Conservation (phyloP, 2,329 filamentous ascomycete species). For the Aspergillus sp. region DNA sequence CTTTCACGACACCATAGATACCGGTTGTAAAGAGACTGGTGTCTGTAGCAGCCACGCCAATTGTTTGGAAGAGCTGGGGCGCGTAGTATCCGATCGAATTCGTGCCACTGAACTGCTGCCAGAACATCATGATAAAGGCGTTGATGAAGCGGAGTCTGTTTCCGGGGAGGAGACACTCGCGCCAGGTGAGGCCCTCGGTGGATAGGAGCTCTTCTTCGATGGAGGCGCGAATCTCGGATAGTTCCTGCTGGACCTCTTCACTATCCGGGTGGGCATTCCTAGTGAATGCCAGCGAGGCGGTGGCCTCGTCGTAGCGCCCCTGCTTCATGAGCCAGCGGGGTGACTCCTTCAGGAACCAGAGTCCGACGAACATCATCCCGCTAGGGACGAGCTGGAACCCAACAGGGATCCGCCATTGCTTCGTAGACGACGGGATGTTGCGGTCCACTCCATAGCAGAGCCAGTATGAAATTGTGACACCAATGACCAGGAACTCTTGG, state of each 20-base stretch:
- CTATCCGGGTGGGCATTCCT: slow-evolving; percentile 26
- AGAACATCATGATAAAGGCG: slow-evolving; percentile 61
- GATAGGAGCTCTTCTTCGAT: slow-evolving; percentile 42
- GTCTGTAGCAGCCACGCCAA: slow-evolving; percentile 28
- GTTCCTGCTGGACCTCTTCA: slow-evolving; percentile 30
- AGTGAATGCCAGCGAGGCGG: slow-evolving; percentile 37
- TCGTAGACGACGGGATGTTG: slow-evolving; percentile 44
- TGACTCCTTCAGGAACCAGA: slow-evolving; percentile 54
- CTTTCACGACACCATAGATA: slow-evolving; percentile 39
- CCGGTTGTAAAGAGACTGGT: slow-evolving; percentile 40
- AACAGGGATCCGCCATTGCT: slow-evolving; percentile 56
- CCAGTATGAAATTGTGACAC: slow-evolving; percentile 53
- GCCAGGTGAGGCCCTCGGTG: slow-evolving; percentile 33
- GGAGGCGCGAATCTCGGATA: slow-evolving; percentile 42
- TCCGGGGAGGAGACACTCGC: slow-evolving; percentile 41
- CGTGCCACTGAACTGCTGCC: slow-evolving; percentile 53
- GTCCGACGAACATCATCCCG: slow-evolving; percentile 49
- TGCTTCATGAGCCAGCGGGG: slow-evolving; percentile 57
- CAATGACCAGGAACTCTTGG: slow-evolving; percentile 39
- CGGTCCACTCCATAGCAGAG: slow-evolving; percentile 53
- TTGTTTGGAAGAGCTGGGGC: slow-evolving; percentile 5
- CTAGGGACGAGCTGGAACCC: slow-evolving; percentile 55
- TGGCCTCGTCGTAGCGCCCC: slow-evolving; percentile 47
- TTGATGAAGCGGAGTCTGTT: slow-evolving; percentile 60
- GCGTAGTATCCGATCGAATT: slow-evolving; percentile 34